Percentiles rank a stretch among this genome's conserved stretches.
Conservation (phyloP, 495 filamentous ascomycete species). For the Penicillium turbatum region DNA sequence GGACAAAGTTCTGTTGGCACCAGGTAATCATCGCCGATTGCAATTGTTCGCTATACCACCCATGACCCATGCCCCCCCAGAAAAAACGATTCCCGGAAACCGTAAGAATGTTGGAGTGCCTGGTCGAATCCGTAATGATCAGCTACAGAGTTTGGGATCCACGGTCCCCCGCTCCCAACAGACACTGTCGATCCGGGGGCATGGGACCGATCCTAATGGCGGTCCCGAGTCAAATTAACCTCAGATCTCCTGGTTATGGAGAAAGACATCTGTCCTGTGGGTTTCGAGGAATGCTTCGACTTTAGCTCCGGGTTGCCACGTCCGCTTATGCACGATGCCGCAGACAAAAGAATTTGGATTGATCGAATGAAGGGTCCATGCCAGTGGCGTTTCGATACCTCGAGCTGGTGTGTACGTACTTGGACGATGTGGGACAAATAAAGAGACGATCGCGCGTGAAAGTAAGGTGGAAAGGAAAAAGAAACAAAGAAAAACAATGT, state of each 20-base stretch:
- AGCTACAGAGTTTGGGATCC: neutral
- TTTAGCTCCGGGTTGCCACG: constrained; percentile 6
- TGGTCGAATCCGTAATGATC: constrained; percentile 1
- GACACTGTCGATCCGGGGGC: constrained; percentile 22
- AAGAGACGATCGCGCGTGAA: neutral
- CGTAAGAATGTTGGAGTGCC: neutral
- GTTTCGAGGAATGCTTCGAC: neutral
- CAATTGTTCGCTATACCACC: neutral
- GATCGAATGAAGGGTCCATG: neutral
- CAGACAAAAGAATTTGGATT: neutral
- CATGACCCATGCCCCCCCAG: neutral
- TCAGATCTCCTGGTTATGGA: neutral
- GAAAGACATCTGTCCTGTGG: neutral
- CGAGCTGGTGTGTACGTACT: neutral
- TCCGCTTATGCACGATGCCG: constrained; percentile 7
- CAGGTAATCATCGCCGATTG: neutral
- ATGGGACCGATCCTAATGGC: constrained; percentile 22
- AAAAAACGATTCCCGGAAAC: neutral
- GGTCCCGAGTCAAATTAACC: neutral
- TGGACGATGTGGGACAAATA: neutral
- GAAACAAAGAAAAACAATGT: neutral
- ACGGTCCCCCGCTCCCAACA: constrained; percentile 5
- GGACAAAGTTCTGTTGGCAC: neutral
- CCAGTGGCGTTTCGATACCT: neutral
- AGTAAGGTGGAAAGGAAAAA: neutral